A percentile compares a stretch with the other conserved stretches of the same genome.
Conservation (phyloP, 345 rosid genomes). For the Lepidium didymum region DNA sequence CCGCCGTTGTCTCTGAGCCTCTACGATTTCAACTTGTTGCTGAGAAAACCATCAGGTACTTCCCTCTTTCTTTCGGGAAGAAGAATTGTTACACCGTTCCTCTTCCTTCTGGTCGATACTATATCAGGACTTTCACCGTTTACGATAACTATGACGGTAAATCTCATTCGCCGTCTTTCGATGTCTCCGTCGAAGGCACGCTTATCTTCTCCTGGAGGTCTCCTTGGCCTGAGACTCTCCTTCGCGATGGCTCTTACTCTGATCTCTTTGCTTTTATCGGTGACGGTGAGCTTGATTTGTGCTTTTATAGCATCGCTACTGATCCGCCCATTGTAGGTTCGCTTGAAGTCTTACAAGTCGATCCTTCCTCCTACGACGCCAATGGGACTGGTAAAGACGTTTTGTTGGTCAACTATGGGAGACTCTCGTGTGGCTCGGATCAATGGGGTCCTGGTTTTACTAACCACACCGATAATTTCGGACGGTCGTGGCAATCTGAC, state of each 20-base stretch:
- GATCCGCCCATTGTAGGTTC: slow-evolving; percentile 92
- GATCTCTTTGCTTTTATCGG: slow-evolving; percentile 74
- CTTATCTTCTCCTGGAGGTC: slow-evolving; percentile 87
- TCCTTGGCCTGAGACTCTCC: slow-evolving; percentile 59
- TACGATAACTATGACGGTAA: slow-evolving; percentile 95
- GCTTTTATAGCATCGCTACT: slow-evolving; percentile 93
- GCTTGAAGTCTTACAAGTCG: slow-evolving; percentile 60
- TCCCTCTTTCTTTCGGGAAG: slow-evolving; percentile 89
- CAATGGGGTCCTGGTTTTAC: slow-evolving; percentile 97
- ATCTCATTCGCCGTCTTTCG: slow-evolving; percentile 80
- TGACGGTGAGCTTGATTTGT: slow-evolving; percentile 79
- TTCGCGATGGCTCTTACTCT: slow-evolving; percentile 85
- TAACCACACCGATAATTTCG: slow-evolving; percentile 68
- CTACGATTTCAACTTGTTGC: slow-evolving; percentile 56
- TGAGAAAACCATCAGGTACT: slow-evolving; percentile 75
- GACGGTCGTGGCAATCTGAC: slow-evolving; percentile 92
- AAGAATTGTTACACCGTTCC: slow-evolving; percentile 92
- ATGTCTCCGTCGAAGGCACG: slow-evolving; percentile 88
- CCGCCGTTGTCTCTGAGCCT: slow-evolving; percentile 80
- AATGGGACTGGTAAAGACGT: slow-evolving; percentile 35
- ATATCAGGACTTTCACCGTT: slow-evolving; percentile 84
- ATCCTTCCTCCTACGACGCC: slow-evolving; percentile 61
- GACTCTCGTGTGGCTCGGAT: slow-evolving; percentile 58
- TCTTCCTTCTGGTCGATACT: slow-evolving; percentile 74
- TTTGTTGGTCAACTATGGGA: slow-evolving; percentile 78